These are phyloP conservation scores for Agrostemma githago DNA, from an alignment of 148 eudicot species.

Conservation along the genomic window DNA sequence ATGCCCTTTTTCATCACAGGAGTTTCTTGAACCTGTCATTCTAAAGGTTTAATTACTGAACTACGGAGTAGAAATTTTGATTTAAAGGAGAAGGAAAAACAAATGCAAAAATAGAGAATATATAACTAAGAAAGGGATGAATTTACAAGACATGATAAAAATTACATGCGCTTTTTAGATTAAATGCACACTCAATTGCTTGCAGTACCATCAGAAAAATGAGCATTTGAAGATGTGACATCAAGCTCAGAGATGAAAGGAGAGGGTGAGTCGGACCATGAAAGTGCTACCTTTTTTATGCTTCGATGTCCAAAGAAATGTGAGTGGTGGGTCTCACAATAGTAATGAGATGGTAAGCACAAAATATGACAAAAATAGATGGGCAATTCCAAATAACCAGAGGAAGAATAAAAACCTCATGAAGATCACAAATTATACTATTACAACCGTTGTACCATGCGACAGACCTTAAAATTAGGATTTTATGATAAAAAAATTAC, in stretches of 20 bases:
- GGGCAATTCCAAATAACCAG: neutral
- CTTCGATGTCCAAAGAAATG: neutral
- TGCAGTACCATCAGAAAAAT: neutral
- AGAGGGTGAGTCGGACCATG: too few relatives aligned
- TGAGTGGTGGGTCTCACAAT: neutral
- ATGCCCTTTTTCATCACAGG: constrained; percentile 61
- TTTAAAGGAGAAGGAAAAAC: neutral
- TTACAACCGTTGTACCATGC: too few relatives aligned
- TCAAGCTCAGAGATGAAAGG: neutral
- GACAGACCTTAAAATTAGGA: too few relatives aligned
- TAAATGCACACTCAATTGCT: neutral
- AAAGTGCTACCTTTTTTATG: too few relatives aligned
- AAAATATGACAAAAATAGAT: neutral
- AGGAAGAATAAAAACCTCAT: neutral
- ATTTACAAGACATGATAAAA: neutral
- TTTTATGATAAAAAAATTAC: too few relatives aligned
- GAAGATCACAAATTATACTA: too few relatives aligned
- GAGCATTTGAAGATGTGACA: neutral
- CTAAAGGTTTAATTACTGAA: constrained; percentile 11
- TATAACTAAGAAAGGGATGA: neutral
- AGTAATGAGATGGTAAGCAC: neutral
- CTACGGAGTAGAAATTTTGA: neutral
- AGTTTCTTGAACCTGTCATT: constrained; percentile 62
- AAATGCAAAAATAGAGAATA: neutral
- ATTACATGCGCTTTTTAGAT: neutral